These are phyloP conservation scores for Elaphomyces granulatus DNA, from an alignment of 495 filamentous ascomycete species.

Conservation along the genomic window DNA sequence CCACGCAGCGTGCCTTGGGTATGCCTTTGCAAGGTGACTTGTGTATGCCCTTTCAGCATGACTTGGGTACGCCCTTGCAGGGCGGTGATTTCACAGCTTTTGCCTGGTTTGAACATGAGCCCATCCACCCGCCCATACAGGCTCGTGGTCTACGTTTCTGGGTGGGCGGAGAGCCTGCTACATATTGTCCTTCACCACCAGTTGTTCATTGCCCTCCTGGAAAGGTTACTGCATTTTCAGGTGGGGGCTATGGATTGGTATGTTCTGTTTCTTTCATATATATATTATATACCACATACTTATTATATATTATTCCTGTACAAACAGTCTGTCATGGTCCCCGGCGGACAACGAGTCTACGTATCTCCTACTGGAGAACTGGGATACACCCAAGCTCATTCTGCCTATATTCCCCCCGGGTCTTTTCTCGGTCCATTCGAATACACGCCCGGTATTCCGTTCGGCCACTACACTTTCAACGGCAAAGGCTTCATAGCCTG, in stretches of 20 bases:
- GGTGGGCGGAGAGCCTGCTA: conserved; percentile 24
- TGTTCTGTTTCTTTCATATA: conserved; percentile 2
- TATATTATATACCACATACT: neutral
- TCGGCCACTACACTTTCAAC: conserved; percentile 19
- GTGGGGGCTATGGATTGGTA: conserved; percentile 26
- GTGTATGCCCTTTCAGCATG: too few species aligned
- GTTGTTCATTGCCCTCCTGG: conserved; percentile 25
- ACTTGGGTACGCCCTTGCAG: too few species aligned
- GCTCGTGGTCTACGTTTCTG: conserved; percentile 28
- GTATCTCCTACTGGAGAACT: conserved; percentile 40
- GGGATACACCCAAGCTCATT: conserved; percentile 46
- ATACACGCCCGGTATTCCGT: conserved; percentile 14
- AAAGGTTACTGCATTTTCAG: conserved; percentile 28
- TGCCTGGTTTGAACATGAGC: too few species aligned
- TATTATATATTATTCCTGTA: too few species aligned
- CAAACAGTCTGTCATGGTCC: conserved; percentile 37
- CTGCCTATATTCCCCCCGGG: conserved; percentile 39
- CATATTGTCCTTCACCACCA: conserved; percentile 26
- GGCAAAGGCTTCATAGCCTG: conserved; percentile 32
- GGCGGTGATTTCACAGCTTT: too few species aligned
- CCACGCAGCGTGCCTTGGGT: too few species aligned
- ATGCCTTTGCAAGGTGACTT: too few species aligned
- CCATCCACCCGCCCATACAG: conserved; percentile 29
- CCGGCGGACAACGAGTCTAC: conserved; percentile 53
- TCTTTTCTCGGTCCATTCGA: conserved; percentile 32